These are phyloP conservation scores for Suillus luteus DNA, from an alignment of 768 basidiomycete species.

Conservation along the genomic window DNA sequence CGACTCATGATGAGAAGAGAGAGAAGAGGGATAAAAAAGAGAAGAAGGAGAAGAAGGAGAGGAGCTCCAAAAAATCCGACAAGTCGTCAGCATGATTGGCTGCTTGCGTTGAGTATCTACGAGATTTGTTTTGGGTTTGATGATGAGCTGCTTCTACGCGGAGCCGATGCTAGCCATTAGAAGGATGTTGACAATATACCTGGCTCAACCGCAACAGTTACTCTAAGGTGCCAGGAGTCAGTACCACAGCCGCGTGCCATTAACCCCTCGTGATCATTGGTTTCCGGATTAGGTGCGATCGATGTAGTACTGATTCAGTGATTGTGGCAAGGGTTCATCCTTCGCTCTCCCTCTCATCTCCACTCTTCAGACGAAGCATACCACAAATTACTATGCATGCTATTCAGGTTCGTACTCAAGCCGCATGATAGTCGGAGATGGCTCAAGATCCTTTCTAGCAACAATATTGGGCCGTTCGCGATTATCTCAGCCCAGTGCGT, in stretches of 20 bases:
- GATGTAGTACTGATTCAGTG: constrained; percentile 24
- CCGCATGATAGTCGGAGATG: constrained; percentile 7
- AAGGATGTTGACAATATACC: constrained; percentile 5
- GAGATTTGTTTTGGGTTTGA: not conserved
- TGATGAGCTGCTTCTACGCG: not conserved
- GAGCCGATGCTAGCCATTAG: not conserved
- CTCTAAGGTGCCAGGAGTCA: not conserved
- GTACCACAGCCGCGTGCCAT: not conserved
- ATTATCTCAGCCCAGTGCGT: constrained; percentile 88
- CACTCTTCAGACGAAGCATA: constrained; percentile 14
- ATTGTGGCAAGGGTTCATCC: constrained; percentile 28
- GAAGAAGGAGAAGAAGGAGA: constrained; percentile 35
- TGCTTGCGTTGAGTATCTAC: constrained; percentile 1
- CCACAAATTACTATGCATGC: constrained; percentile 43
- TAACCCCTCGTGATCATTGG: constrained; percentile 14
- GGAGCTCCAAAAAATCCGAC: constrained; percentile 27
- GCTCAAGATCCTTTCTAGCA: constrained; percentile 49
- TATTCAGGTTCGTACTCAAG: constrained; percentile 40
- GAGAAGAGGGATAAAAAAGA: constrained; percentile 31
- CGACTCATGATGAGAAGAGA: constrained; percentile 19
- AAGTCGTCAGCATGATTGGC: constrained; percentile 11
- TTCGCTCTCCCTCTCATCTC: constrained; percentile 23
- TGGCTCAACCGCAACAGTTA: not conserved
- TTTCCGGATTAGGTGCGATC: constrained; percentile 36
- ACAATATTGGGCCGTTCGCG: constrained; percentile 91